Base-by-base conservation (phyloP, 768 basidiomycete genomes). In the Suillus placidus region DNA sequence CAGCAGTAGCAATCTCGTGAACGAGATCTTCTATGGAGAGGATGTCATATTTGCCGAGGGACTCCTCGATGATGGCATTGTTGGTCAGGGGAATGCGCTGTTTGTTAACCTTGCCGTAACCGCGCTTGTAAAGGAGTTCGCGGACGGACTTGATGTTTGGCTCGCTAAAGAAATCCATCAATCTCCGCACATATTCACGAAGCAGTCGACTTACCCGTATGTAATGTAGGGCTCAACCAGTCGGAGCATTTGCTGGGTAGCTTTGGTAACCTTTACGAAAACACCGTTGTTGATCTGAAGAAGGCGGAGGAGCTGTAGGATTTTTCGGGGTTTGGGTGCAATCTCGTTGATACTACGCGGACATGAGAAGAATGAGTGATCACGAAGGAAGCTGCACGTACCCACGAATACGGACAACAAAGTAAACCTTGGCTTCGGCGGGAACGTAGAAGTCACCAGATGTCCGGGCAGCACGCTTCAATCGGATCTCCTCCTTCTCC, bases 271-370 rank as follows among this genome's bases (percentile, higher is more conserved):
- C 81, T 97, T 96, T 78, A 99, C 88, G 77, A 99, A 99, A 56
- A 99, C 90, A 79, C 97, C 97, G 76, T 95, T 99, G 89, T 99
- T 99, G 86, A 99, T 99, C 80, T 99, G 97, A 73, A 97, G 91
- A 68, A 99, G 89, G 73, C 97, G 95, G 77, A 99, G 92, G 69
- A 99, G 90, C 78, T 99, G 97, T 73, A 99, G 82, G 77, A 99
- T 98, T 87, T 99, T 99, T 78, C 95, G 92, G 75, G 97, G 97
- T 83, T 99, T 99, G 66, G 97, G 97, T 64, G 97, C 95, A 76
- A 99, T 97, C 79, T 99, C 94, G 80, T 98, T 99, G 85, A 99
- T 95, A 97, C 97, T 95, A 70, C 12, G 62, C 35, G 18, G 10
- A 40, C 13, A 18, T 67, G 45, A 55, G 16, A 66, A 60, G 20